Conservation (phyloP, 805 yeast species). For the Wickerhamomyces strasburgensis region DNA sequence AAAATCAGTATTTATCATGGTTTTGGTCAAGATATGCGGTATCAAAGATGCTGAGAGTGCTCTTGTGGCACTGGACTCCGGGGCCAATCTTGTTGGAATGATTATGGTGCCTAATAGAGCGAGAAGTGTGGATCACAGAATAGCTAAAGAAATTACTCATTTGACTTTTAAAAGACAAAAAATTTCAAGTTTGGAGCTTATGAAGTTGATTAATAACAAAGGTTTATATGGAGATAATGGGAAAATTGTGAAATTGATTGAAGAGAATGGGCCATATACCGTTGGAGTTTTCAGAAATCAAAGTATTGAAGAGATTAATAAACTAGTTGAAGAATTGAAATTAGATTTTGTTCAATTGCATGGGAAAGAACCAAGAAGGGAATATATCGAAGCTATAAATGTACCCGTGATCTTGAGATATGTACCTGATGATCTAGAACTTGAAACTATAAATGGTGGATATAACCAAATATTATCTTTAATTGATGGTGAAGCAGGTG, state of each 20-base stretch:
- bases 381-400: slow-evolving; percentile 28
- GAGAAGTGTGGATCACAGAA: slow-evolving; percentile 53
- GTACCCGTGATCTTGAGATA: slow-evolving; percentile 72
- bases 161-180: slow-evolving; percentile 25
- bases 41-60: slow-evolving; percentile 67
- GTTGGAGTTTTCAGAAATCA: slow-evolving; percentile 95
- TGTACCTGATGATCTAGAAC: slow-evolving; percentile 50
- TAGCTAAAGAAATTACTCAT: slow-evolving; percentile 43
- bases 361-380: slow-evolving; percentile 60
- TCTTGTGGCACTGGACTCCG: slow-evolving; percentile 54
- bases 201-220: not conserved
- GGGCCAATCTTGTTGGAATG: slow-evolving; percentile 78
- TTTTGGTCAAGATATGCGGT: slow-evolving; percentile 84
- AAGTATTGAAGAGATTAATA: slow-evolving; percentile 52
- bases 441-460: slow-evolving; percentile 26
- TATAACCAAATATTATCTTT: slow-evolving; percentile 50
- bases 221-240: slow-evolving; percentile 1
- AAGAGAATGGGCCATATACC: slow-evolving; percentile 52
- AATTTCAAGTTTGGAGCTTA: slow-evolving; percentile 5
- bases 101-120: slow-evolving; percentile 80
- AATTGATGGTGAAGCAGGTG: slow-evolving; percentile 86
- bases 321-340: slow-evolving; percentile 34
- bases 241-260: slow-evolving; percentile 21
- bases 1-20: slow-evolving; percentile 7
- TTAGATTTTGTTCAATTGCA: slow-evolving; percentile 86